These are phyloP conservation scores for Ganoderma lingzhi DNA, from an alignment of 1,284 basidiomycete species.

Conservation along the genomic window DNA sequence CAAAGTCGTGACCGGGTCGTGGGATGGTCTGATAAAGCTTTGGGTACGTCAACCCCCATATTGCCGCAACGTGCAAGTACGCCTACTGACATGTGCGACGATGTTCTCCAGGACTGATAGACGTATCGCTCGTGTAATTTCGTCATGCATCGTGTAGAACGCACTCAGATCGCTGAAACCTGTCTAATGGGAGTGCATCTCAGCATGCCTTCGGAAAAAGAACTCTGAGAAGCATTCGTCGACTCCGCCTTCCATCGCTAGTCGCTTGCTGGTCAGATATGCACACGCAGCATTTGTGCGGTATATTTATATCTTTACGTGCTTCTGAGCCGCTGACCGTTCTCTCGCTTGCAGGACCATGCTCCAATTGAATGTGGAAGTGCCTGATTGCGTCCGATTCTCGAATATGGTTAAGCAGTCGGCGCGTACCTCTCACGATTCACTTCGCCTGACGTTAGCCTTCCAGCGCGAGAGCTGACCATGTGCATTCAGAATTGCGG, in stretches of 20 bases:
- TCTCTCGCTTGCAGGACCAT: not conserved
- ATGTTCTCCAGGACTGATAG: slow-evolving; percentile 29
- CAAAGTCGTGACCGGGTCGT: slow-evolving; percentile 95
- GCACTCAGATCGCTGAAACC: not conserved
- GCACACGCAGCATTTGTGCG: not conserved
- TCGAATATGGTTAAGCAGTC: not conserved
- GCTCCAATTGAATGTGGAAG: not conserved
- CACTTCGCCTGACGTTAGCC: not conserved
- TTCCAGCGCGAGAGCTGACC: not conserved
- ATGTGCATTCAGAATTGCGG: not conserved
- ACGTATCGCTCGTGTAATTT: slow-evolving; percentile 2
- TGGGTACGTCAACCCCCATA: slow-evolving; percentile 64
- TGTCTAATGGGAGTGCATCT: not conserved
- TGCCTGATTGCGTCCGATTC: not conserved
- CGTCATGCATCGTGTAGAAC: slow-evolving; percentile 1
- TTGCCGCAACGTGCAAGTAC: not conserved
- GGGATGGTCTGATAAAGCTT: slow-evolving; percentile 97
- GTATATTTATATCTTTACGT: not conserved
- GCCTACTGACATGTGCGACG: slow-evolving; percentile 13
- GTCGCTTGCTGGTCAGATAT: not conserved
- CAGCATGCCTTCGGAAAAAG: not conserved
- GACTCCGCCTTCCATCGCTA: not conserved
- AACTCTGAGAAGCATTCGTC: not conserved
- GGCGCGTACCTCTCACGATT: slow-evolving; percentile 3
- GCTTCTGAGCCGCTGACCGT: not conserved